Conservation (phyloP, 305 asterid species). For the Fraxinus xanthoxyloides region DNA sequence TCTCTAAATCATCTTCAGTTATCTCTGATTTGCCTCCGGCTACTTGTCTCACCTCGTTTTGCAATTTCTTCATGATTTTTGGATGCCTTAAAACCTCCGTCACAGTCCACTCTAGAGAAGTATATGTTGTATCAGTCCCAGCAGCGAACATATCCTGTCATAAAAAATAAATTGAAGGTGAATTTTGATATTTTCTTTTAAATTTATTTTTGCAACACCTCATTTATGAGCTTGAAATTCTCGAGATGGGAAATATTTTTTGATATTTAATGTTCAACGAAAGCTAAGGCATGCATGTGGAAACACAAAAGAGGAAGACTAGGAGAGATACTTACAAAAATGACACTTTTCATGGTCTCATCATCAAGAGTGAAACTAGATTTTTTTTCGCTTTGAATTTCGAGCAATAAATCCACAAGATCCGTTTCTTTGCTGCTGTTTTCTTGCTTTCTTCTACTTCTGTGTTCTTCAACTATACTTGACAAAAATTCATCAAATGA, state of each 20-base stretch:
- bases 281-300: background rate
- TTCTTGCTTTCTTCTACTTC: background rate
- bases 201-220: background rate
- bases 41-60: slow-evolving; percentile 25
- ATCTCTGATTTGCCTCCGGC: slow-evolving; percentile 4
- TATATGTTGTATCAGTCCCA: slow-evolving; percentile 36
- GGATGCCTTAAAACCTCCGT: slow-evolving; percentile 40
- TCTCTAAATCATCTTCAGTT: slow-evolving; percentile 27
- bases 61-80: slow-evolving; percentile 21
- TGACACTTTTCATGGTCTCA: background rate
- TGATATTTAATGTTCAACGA: background rate
- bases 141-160: slow-evolving; percentile 37
- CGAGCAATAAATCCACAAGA: slow-evolving; percentile 11
- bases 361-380: background rate
- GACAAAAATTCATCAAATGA: slow-evolving; percentile 6
- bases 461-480: slow-evolving; percentile 8
- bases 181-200: too few species aligned
- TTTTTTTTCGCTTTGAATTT: background rate
- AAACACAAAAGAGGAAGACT: background rate
- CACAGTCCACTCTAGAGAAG: slow-evolving; percentile 37
- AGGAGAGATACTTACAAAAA: background rate
- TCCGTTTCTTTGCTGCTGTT: background rate
- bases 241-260: background rate
- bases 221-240: background rate
- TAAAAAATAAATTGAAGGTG: background rate